Evolutionary conservation across 306 rosid species (phyloP).

Genomic region (Vigna trinervia): DNA sequence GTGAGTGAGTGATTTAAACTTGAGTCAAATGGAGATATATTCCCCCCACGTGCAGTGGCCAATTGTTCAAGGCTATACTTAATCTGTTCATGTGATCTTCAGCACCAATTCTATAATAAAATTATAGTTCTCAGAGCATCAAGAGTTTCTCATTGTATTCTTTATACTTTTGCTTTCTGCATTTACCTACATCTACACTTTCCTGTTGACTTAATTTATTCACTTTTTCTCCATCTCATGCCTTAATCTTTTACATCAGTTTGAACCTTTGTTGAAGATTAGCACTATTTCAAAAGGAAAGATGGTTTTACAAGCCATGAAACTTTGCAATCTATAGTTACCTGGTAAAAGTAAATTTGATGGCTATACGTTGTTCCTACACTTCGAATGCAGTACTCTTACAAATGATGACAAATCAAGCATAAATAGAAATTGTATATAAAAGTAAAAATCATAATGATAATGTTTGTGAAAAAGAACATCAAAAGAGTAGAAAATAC

Average conservation of each 20-base stretch:
- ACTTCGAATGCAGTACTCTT: slow-evolving; percentile 17
- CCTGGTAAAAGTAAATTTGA: background rate
- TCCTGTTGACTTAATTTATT: slow-evolving; percentile 39
- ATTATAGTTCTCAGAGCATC: slow-evolving; percentile 36
- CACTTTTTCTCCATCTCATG: slow-evolving; percentile 8
- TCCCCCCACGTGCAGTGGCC: slow-evolving; percentile 57
- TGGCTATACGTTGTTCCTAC: slow-evolving; percentile 15
- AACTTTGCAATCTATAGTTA: background rate
- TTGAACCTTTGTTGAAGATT: background rate
- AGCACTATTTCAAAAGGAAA: background rate
- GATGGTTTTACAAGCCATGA: slow-evolving; percentile 1
- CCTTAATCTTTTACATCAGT: background rate
- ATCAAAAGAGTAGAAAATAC: slow-evolving; percentile 35
- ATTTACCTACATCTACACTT: slow-evolving; percentile 41
- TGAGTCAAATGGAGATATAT: slow-evolving; percentile 49
- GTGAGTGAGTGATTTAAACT: slow-evolving; percentile 32
- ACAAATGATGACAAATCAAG: slow-evolving; percentile 32
- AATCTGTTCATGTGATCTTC: slow-evolving; percentile 56
- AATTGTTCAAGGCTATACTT: slow-evolving; percentile 46
- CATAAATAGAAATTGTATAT: slow-evolving; percentile 22
- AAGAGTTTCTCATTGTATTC: slow-evolving; percentile 29
- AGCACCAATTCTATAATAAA: slow-evolving; percentile 45
- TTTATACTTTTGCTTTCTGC: slow-evolving; percentile 33
- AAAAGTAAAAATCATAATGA: background rate
- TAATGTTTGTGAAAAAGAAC: slow-evolving; percentile 37